A percentile compares a stretch with the other conserved stretches of the same genome.
phyloP scores from a whole-genome alignment of 176 grass and related monocot genomes.

The Juncus inflexus region DNA sequence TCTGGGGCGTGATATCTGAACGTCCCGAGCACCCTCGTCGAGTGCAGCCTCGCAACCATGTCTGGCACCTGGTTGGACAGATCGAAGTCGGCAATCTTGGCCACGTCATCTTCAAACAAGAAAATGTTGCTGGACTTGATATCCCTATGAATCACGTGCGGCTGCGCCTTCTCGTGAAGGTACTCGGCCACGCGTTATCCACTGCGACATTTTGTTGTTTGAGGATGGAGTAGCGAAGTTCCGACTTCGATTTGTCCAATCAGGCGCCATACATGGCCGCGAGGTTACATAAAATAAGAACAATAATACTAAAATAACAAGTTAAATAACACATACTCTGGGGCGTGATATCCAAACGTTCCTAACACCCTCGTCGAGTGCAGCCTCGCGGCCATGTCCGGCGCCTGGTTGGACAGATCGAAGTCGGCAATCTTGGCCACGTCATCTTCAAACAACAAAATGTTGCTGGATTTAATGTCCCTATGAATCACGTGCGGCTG shows the following conservation, averaged over 20 bases:
- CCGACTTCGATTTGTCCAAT: too few species aligned
- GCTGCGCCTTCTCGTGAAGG: constrained; percentile 72
- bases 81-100: constrained; percentile 65
- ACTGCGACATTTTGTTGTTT: too few species aligned
- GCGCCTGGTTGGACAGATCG: constrained; percentile 65
- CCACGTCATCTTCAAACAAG: constrained; percentile 57
- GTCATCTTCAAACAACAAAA: constrained; percentile 64
- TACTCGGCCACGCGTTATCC: constrained; percentile 69
- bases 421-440: constrained; percentile 62
- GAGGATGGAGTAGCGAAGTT: too few species aligned
- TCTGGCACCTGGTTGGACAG: constrained; percentile 71
- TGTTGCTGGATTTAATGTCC: constrained; percentile 86
- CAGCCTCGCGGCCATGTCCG: constrained; percentile 79
- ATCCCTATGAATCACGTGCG: constrained; percentile 68
- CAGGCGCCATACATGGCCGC: too few species aligned
- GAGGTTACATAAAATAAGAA: too few species aligned
- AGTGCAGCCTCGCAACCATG: constrained; percentile 80
- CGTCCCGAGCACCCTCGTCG: constrained; percentile 77
- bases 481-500: constrained; percentile 71
- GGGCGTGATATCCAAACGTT: constrained; percentile 86
- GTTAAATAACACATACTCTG: constrained; percentile 64
- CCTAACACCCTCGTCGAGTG: constrained; percentile 83
- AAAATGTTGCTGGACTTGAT: constrained; percentile 89
- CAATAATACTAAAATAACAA: too few species aligned
- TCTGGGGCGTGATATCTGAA: constrained; percentile 90